phyloP scores from a whole-genome alignment of 1,284 basidiomycete genomes.

The Chondrostereum purpureum region DNA sequence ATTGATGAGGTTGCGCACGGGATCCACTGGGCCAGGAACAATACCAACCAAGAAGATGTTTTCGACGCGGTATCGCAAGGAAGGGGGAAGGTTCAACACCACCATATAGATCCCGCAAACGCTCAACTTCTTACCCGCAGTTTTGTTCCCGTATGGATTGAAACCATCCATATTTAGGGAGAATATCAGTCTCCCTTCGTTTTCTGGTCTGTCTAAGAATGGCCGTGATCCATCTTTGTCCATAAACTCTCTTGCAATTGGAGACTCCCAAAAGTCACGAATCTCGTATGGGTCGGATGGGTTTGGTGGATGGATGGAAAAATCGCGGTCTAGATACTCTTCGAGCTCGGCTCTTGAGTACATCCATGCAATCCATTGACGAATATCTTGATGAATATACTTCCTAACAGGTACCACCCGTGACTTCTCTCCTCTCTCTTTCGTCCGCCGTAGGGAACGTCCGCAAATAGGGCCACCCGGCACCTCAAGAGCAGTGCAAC shows the following conservation, averaged over 20 bases:
- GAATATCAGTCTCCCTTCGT: slow-evolving; percentile 19
- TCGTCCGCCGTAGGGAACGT: too few relatives aligned
- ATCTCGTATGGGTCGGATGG: neutral
- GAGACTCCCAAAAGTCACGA: neutral
- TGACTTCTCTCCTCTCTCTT: too few relatives aligned
- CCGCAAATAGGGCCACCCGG: too few relatives aligned
- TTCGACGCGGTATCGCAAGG: slow-evolving; percentile 19
- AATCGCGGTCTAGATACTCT: neutral
- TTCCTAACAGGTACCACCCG: neutral
- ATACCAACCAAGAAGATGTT: too few relatives aligned
- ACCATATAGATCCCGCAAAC: too few relatives aligned
- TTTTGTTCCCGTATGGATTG: slow-evolving; percentile 27
- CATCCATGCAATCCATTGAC: too few relatives aligned
- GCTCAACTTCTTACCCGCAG: slow-evolving; percentile 23
- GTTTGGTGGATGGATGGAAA: neutral
- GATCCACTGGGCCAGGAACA: too few relatives aligned
- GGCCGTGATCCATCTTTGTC: neutral
- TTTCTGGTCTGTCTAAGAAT: slow-evolving; percentile 1
- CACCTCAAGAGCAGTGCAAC: too few relatives aligned
- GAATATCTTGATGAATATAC: neutral
- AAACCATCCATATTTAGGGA: slow-evolving; percentile 30
- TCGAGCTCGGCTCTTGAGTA: neutral
- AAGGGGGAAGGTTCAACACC: slow-evolving; percentile 23
- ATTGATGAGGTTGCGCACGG: too few relatives aligned
- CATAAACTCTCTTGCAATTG: neutral